Base-by-base conservation (phyloP, 768 basidiomycete species). In the Lactarius vividus region DNA sequence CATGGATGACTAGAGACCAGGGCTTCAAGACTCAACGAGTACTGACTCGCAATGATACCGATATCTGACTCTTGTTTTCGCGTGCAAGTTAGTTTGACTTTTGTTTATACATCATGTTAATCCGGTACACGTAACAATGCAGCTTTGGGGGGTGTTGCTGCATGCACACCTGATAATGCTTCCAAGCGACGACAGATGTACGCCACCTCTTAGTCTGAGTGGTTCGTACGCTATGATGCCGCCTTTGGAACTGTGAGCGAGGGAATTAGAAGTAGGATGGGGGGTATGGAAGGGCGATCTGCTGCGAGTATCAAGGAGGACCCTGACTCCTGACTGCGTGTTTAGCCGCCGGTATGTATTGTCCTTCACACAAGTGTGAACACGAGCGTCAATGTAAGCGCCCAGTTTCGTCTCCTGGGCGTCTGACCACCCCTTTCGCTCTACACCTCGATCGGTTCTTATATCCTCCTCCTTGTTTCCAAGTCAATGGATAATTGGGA, bases 1-100 rank as follows among this genome's bases (percentile, higher is more conserved):
- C 66, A 75, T 76, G 76, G 69, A 72, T 37, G 55, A 63, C 52
- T 67, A 67, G 62, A 63, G 5, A 55, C 23, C 40, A 49, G 2
- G 15, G 16, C 4, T 16, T 16, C 9, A 59, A 11, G 26, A 59
- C 40, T 29, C 16, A 55, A 59, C 33, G 35, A 44, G 31, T 31
- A n/a, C 56, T 31, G 13, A 40, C 40, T 53, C 3, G 26, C 15
- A 28, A 67, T 55, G 57, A 59, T 55, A 59, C 61, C 61, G 29
- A 57, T 16, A 58, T 29, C 29, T 67, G 40, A 37, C 28, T 54
- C 9, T 52, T 29, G 49, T 33, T 63, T 44, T 57, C n/a, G 16
- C 18, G 1, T 20, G n/a, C 31, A 7, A 10, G 26, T 10, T 28
- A 60, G 53, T 35, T 64, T 57, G 40, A 49, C 18, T 28, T 15